Evolutionary conservation across 805 yeast genomes (phyloP).

Genomic region (Starmerella sirachaensis): DNA sequence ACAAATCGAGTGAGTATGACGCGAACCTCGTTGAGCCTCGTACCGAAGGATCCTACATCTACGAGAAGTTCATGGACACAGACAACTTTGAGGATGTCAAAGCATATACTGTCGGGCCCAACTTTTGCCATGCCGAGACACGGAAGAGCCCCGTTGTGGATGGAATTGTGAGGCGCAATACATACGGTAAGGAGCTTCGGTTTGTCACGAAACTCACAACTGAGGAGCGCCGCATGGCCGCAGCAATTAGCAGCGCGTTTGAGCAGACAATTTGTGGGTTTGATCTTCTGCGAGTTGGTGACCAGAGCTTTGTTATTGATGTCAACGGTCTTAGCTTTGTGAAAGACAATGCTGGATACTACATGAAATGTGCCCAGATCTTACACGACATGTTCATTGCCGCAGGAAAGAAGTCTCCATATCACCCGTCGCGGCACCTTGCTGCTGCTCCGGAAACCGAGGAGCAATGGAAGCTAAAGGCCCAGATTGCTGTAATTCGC

Average conservation of each 20-base stretch:
- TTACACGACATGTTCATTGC: constrained; percentile 61
- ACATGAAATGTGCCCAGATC: constrained; percentile 70
- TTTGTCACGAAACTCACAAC: constrained; percentile 68
- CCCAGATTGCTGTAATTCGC: constrained; percentile 78
- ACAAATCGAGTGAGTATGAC: constrained; percentile 92
- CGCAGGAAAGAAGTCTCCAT: constrained; percentile 35
- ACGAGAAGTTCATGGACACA: constrained; percentile 93
- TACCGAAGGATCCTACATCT: constrained; percentile 80
- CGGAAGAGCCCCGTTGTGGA: constrained; percentile 99
- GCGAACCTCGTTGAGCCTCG: constrained; percentile 63
- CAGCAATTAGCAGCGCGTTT: constrained; percentile 58
- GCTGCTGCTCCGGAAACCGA: constrained; percentile 16
- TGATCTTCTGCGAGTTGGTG: constrained; percentile 80
- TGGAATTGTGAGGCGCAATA: constrained; percentile 92
- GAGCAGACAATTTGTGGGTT: constrained; percentile 95
- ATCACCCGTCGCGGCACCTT: constrained; percentile 8
- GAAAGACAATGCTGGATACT: constrained; percentile 77
- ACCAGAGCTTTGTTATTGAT: constrained; percentile 84
- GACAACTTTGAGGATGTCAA: constrained; percentile 97
- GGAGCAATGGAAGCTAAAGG: constrained; percentile 95
- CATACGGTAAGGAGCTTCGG: constrained; percentile 93
- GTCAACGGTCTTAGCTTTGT: constrained; percentile 98
- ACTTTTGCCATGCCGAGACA: constrained; percentile 94
- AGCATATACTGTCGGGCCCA: constrained; percentile 90
- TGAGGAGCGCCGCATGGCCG: constrained; percentile 72